Evolutionary conservation across 257 asterid genomes (phyloP).

Genomic region (Scutellaria galericulata): DNA sequence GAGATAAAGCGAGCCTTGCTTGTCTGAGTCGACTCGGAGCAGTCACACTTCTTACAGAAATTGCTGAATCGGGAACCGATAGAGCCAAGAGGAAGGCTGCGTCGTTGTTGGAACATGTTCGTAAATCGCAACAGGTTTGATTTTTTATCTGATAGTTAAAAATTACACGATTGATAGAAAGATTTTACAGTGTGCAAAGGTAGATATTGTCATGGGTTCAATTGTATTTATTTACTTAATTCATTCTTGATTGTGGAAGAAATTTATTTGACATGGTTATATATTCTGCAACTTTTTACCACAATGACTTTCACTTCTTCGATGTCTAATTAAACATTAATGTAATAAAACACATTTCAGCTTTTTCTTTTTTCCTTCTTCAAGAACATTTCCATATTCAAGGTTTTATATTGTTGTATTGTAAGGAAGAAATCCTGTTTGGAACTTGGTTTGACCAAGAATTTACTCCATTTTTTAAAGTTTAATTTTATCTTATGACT

Average conservation of each 20-base stretch:
- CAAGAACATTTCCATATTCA: too few relatives aligned
- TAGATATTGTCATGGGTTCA: slow-evolving; percentile 40
- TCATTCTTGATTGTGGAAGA: slow-evolving; percentile 41
- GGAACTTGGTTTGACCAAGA: too few relatives aligned
- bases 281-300: slow-evolving; percentile 26
- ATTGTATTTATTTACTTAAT: slow-evolving; percentile 42
- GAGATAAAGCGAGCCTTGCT: slow-evolving; percentile 59
- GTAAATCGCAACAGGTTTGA: slow-evolving; percentile 48
- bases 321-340: not conserved
- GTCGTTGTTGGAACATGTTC: slow-evolving; percentile 65
- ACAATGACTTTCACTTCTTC: not conserved
- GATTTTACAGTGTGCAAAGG: slow-evolving; percentile 46
- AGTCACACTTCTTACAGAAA: slow-evolving; percentile 55
- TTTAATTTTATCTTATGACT: too few relatives aligned
- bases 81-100: slow-evolving; percentile 75
- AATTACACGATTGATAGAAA: slow-evolving; percentile 34
- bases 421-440: too few relatives aligned
- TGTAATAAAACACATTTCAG: too few relatives aligned
- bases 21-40: slow-evolving; percentile 73
- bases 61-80: slow-evolving; percentile 68
- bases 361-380: too few relatives aligned
- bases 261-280: slow-evolving; percentile 20
- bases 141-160: slow-evolving; percentile 38
- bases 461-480: too few relatives aligned
- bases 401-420: too few relatives aligned